A percentile compares a stretch with the other conserved stretches of the same genome.
phyloP scores from a whole-genome alignment of 83 land plant genomes.

The Thuja plicata region DNA sequence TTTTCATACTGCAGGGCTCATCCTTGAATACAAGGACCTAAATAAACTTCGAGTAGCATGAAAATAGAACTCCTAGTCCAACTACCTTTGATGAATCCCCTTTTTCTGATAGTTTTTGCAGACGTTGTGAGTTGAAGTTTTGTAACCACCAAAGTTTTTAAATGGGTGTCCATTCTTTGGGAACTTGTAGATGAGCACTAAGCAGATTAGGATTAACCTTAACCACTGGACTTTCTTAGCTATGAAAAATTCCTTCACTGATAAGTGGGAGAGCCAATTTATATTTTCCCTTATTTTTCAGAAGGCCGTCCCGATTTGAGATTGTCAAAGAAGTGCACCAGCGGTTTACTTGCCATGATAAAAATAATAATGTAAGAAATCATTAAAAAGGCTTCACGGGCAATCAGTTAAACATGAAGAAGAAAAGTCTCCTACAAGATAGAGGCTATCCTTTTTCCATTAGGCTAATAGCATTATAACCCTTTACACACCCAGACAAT shows the following conservation, averaged over 20 bases:
- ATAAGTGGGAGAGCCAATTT: background rate
- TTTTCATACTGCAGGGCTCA: background rate
- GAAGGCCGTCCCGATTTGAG: background rate
- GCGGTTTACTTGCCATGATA: background rate
- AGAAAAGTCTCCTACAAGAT: background rate
- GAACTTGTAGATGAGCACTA: background rate
- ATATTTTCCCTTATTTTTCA: background rate
- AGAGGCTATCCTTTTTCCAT: background rate
- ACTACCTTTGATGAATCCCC: background rate
- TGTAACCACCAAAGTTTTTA: background rate
- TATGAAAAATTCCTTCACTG: background rate
- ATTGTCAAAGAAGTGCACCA: background rate
- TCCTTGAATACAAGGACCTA: background rate
- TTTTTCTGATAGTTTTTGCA: background rate
- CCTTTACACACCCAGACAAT: background rate
- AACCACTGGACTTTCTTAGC: background rate
- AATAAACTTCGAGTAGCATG: background rate
- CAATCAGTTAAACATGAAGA: background rate
- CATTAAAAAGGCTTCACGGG: background rate
- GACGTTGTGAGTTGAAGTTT: no score
- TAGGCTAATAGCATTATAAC: background rate
- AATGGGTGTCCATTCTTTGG: background rate
- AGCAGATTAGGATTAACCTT: background rate
- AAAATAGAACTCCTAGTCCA: no score
- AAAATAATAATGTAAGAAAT: no score